Evolutionary conservation across 176 grass and related monocot species (phyloP).

Genomic region (Eleusine indica): DNA sequence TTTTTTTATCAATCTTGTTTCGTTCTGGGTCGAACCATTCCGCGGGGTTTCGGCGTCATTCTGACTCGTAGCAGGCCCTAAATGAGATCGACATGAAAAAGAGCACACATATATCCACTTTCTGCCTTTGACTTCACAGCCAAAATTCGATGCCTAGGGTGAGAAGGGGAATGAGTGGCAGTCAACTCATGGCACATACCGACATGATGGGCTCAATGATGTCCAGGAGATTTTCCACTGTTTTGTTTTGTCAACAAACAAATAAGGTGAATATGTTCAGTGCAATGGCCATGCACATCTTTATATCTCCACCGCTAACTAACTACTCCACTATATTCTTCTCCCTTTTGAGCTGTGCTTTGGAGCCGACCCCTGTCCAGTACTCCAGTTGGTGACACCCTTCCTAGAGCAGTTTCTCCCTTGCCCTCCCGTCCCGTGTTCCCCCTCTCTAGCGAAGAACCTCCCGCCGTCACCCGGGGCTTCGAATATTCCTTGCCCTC

Average conservation of each 20-base stretch:
- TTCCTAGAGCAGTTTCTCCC: background rate
- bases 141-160: background rate
- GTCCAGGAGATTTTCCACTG: background rate
- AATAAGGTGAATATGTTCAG: background rate
- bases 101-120: background rate
- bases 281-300: background rate
- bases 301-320: background rate
- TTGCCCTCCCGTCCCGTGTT: too few species aligned
- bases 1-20: too few species aligned
- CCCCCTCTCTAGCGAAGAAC: background rate
- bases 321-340: background rate
- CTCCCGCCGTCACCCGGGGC: conserved; percentile 7
- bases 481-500: conserved; percentile 43
- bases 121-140: background rate
- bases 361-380: background rate
- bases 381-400: background rate
- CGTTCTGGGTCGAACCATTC: too few species aligned
- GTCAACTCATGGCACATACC: background rate
- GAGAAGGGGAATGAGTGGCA: background rate
- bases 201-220: background rate
- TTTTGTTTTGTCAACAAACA: background rate
- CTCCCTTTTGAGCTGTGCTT: background rate
- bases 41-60: too few species aligned
- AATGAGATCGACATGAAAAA: background rate
- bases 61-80: too few species aligned